These are phyloP conservation scores for Skeletonema tropicum DNA, from an alignment of 108 stramenopile genomes.

Conservation along the genomic window DNA sequence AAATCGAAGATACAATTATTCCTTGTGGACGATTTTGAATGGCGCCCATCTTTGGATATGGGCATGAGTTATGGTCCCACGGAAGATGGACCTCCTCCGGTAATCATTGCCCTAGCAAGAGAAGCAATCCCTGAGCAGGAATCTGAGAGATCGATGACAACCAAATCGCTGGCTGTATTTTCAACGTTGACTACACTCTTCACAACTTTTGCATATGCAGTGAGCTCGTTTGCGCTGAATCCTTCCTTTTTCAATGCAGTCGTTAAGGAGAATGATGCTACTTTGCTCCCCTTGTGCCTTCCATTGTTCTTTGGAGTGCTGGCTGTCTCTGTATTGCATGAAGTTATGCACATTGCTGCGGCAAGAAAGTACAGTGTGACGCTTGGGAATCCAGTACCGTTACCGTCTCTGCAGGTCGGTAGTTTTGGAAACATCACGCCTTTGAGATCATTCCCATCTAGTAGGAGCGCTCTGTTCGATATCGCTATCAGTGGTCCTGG, in stretches of 20 bases:
- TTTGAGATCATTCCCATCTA: constrained; percentile 70
- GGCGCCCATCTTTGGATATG: constrained; percentile 18
- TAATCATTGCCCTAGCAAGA: constrained; percentile 65
- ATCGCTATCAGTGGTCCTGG: constrained; percentile 49
- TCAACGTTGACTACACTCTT: constrained; percentile 50
- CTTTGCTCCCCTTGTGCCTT: constrained; percentile 47
- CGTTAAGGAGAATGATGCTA: constrained; percentile 57
- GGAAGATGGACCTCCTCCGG: constrained; percentile 47
- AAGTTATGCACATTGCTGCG: constrained; percentile 61
- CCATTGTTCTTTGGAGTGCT: constrained; percentile 70
- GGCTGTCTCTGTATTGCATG: constrained; percentile 60
- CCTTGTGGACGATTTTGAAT: constrained; percentile 69
- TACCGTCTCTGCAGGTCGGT: constrained; percentile 68
- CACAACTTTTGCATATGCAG: constrained; percentile 61
- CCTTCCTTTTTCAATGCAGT: constrained; percentile 68
- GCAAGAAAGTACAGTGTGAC: constrained; percentile 57
- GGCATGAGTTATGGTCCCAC: background rate
- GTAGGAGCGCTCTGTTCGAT: constrained; percentile 47
- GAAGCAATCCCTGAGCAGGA: constrained; percentile 58
- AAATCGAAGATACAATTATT: constrained; percentile 65
- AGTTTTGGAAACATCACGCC: constrained; percentile 73
- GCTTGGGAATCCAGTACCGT: constrained; percentile 65
- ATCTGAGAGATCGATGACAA: constrained; percentile 30
- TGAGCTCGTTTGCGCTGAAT: constrained; percentile 67
- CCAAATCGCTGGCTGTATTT: constrained; percentile 41